These are phyloP conservation scores for Irpex sp. DNA, from an alignment of 1,284 basidiomycete species.

Conservation along the genomic window DNA sequence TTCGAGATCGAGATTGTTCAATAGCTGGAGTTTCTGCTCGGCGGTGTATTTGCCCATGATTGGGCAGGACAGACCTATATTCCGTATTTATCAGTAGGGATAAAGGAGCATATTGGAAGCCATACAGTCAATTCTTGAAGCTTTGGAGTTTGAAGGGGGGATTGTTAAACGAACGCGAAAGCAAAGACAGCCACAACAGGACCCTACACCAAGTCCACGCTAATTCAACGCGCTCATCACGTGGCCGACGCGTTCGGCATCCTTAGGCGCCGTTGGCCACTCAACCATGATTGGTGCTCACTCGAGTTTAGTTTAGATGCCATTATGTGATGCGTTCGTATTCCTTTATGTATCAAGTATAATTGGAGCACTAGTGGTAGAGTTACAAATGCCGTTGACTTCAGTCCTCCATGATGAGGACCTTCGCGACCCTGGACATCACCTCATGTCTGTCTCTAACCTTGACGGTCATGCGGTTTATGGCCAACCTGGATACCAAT, in stretches of 20 bases:
- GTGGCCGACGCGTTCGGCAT: not conserved
- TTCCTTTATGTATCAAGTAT: too few species aligned
- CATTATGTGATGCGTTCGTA: too few species aligned
- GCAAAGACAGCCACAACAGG: not conserved
- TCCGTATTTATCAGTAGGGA: not conserved
- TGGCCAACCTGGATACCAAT: constrained; percentile 13
- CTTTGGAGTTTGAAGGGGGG: too few species aligned
- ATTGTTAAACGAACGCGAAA: not conserved
- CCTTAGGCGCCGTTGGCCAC: not conserved
- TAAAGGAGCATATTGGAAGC: not conserved
- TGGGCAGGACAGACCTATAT: not conserved
- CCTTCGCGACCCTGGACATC: constrained; percentile 32
- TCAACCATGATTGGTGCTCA: too few species aligned
- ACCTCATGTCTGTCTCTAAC: constrained; percentile 36
- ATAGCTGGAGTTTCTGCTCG: constrained; percentile 69
- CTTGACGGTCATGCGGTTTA: constrained; percentile 26
- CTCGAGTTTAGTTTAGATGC: too few species aligned
- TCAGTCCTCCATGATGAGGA: constrained; percentile 18
- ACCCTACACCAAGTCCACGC: too few species aligned
- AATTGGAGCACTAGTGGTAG: too few species aligned
- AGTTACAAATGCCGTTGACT: too few species aligned
- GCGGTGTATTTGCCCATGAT: constrained; percentile 30
- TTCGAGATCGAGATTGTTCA: constrained; percentile 75
- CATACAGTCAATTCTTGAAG: not conserved
- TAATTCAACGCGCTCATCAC: not conserved